These are phyloP conservation scores for Aspergillus sp. DNA, from an alignment of 2,329 filamentous ascomycete genomes.

Conservation along the genomic window DNA sequence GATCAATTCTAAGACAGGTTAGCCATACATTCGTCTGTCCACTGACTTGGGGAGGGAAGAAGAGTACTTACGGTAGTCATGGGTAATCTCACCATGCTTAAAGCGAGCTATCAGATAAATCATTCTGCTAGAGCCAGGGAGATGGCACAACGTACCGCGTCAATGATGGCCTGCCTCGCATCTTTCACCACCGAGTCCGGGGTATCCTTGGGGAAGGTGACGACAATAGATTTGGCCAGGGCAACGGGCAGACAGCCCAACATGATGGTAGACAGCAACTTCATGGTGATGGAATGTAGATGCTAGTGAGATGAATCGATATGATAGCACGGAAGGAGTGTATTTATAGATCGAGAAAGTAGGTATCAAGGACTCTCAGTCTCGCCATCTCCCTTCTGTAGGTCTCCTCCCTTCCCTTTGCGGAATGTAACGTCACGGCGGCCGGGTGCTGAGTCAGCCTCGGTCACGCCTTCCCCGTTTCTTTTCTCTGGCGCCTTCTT, in stretches of 20 bases:
- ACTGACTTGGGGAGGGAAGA: neutral
- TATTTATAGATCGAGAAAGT: neutral
- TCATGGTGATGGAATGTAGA: slow-evolving; percentile 54
- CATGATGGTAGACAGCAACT: slow-evolving; percentile 59
- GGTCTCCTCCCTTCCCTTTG: too few species aligned
- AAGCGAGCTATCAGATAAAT: neutral
- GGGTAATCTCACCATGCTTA: slow-evolving; percentile 71
- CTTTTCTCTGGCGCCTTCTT: neutral
- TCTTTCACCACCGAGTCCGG: slow-evolving; percentile 66
- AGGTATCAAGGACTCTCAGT: neutral
- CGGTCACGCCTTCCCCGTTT: neutral
- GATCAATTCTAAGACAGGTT: slow-evolving; percentile 34
- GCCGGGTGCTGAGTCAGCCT: neutral
- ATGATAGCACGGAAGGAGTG: neutral
- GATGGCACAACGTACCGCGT: slow-evolving; percentile 52
- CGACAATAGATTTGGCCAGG: slow-evolving; percentile 72
- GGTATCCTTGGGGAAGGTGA: slow-evolving; percentile 71
- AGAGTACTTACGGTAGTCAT: slow-evolving; percentile 68
- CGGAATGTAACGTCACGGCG: neutral
- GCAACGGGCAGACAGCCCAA: slow-evolving; percentile 60
- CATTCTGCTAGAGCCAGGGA: neutral
- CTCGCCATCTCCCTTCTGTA: neutral
- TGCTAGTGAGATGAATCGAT: neutral
- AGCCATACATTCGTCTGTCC: neutral
- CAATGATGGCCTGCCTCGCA: slow-evolving; percentile 68